Base-by-base conservation (phyloP, 106 monocot species). In the Gastrodia elata region DNA sequence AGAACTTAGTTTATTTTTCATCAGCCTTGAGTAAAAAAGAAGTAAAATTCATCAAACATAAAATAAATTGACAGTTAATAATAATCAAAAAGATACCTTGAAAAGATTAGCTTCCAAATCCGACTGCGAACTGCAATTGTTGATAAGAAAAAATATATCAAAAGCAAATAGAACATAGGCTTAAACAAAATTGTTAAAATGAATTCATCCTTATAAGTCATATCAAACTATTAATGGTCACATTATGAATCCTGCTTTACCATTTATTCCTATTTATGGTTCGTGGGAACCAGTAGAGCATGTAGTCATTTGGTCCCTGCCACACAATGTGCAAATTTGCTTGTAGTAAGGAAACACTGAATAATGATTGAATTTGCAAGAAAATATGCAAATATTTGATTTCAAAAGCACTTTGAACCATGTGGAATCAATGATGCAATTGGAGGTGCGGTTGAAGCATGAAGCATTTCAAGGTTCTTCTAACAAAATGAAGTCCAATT, bases 51-150 rank as follows among this genome's bases (percentile, higher is more conserved):
- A 61, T 61, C 61, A 61, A 61, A 32, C 61, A 28, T 59, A 61
- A 61, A 24, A 13, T 32, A 3, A 28, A 61, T 26, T 2, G 11
- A 32, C 3, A 32, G 32, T 28, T 28, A 28, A 59, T 59, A 30
- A 28, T 15, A 4, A 40, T 16, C 10, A 25, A 69, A 40, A 44
- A 72, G 79, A 98, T 82, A 98, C 98, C 91, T 98, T 98, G 68
- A 98, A 98, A 48, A 98, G 77, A 82, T 98, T 98, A 37, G 87
- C 88, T 87, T 98, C 98, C 80, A 98, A 82, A 77, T 98, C 98
- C 59, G 83, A 77, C 75, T 98, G 98, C 76, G 98, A 98, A 74
- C 98, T 98, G 91, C 81, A 86, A 86, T 36, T 36, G 34, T 15
- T 20, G 27, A 67, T 36, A 15, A 67, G 61, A 61, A 61, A n/a